Evolutionary conservation across 176 grass and related monocot genomes (phyloP).

Genomic region (Bromus sterilis): DNA sequence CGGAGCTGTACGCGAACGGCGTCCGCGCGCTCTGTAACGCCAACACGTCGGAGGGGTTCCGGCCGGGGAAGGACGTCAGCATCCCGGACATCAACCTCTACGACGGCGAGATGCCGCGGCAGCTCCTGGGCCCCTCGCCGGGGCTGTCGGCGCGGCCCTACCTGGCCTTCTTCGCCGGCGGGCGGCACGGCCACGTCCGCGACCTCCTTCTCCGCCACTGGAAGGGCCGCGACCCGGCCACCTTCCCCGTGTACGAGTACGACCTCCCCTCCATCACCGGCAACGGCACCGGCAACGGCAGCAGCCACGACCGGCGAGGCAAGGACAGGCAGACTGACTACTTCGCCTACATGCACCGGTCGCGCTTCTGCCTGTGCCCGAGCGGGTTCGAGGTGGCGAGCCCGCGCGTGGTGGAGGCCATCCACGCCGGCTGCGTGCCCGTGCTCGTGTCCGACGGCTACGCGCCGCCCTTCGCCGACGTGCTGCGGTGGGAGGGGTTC

Average conservation of each 20-base stretch:
- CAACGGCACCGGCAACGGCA: not conserved
- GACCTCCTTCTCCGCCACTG: conserved; percentile 47
- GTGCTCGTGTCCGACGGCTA: conserved; percentile 48
- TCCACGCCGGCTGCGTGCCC: conserved; percentile 68
- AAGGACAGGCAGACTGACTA: conserved; percentile 26
- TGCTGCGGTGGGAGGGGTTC: conserved; percentile 66
- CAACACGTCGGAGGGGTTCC: conserved; percentile 73
- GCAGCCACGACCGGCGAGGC: not conserved
- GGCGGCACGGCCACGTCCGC: conserved; percentile 53
- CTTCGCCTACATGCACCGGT: conserved; percentile 37
- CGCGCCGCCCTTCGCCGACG: conserved; percentile 54
- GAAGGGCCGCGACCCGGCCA: conserved; percentile 34
- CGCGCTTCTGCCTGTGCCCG: conserved; percentile 79
- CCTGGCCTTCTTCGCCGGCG: conserved; percentile 70
- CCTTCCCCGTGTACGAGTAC: conserved; percentile 53
- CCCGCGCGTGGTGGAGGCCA: conserved; percentile 64
- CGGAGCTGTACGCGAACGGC: conserved; percentile 42
- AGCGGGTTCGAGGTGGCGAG: conserved; percentile 79
- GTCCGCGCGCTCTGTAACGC: conserved; percentile 74
- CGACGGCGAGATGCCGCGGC: conserved; percentile 31
- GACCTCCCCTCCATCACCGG: not conserved
- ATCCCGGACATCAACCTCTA: conserved; percentile 63
- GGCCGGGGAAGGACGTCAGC: conserved; percentile 48
- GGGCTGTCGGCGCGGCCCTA: not conserved
- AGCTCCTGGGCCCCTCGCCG: conserved; percentile 27